Conservation (phyloP, 2,329 filamentous ascomycete genomes). For the Monilinia fructigena region DNA sequence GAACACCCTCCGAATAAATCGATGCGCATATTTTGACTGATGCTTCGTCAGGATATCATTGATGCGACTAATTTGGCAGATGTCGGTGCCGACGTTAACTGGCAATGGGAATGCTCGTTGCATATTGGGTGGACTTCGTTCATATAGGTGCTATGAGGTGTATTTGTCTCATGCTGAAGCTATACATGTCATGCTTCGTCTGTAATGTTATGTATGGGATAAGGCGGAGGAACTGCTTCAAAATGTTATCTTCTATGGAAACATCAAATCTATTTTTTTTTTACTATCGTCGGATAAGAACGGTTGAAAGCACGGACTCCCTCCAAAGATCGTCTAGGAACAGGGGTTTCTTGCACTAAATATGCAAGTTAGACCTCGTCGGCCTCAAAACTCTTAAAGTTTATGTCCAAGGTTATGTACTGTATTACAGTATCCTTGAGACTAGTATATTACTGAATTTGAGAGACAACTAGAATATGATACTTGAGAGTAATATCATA, state of each 20-base stretch:
- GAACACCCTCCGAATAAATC: slow-evolving; percentile 29
- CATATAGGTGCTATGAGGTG: slow-evolving; percentile 13
- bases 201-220: background rate
- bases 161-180: slow-evolving; percentile 7
- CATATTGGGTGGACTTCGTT: slow-evolving; percentile 20
- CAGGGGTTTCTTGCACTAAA: background rate
- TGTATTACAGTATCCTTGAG: too few species aligned
- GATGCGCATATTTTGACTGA: background rate
- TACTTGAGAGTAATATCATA: background rate
- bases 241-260: background rate
- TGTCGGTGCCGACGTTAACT: slow-evolving; percentile 73
- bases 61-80: slow-evolving; percentile 69
- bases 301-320: background rate
- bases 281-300: background rate
- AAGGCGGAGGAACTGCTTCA: background rate
- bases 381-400: background rate
- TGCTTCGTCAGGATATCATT: slow-evolving; percentile 23
- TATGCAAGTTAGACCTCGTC: background rate
- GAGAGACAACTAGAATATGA: too few species aligned
- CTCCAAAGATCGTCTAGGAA: background rate
- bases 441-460: too few species aligned
- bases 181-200: background rate
- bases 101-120: slow-evolving; percentile 59
- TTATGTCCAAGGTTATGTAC: background rate
- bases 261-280: slow-evolving; percentile 5